These are phyloP conservation scores for Aspergillus clavatus DNA, from an alignment of 2,329 filamentous ascomycete genomes.

Conservation along the genomic window DNA sequence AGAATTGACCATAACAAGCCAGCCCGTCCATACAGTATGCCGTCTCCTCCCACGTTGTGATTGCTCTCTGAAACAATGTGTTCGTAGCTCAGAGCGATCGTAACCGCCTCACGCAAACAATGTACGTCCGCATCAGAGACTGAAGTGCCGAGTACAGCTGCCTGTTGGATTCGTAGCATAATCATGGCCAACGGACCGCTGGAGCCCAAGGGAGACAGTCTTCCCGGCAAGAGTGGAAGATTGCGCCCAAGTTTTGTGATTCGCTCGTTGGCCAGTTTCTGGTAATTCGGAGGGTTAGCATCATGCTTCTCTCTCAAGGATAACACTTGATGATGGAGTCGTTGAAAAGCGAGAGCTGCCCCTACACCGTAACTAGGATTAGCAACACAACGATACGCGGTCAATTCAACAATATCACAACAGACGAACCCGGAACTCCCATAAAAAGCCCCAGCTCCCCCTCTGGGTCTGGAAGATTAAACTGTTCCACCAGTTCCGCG, in stretches of 20 bases:
- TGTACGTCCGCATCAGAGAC: slow-evolving; percentile 26
- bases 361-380: slow-evolving; percentile 20
- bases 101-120: slow-evolving; percentile 25
- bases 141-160: slow-evolving; percentile 14
- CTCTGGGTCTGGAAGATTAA: slow-evolving; percentile 20
- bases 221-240: slow-evolving; percentile 22
- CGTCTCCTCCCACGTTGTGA: slow-evolving; percentile 33
- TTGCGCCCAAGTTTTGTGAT: slow-evolving; percentile 23
- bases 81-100: slow-evolving; percentile 27
- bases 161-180: slow-evolving; percentile 16
- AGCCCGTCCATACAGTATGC: slow-evolving; percentile 36
- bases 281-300: slow-evolving; percentile 20
- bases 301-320: slow-evolving; percentile 16
- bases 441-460: slow-evolving; percentile 27
- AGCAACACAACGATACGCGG: background rate
- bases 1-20: slow-evolving; percentile 36
- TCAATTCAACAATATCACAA: background rate
- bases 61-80: slow-evolving; percentile 22
- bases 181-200: slow-evolving; percentile 24
- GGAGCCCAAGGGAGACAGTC: slow-evolving; percentile 33
- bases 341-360: slow-evolving; percentile 34
- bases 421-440: slow-evolving; percentile 28
- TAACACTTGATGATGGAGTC: slow-evolving; percentile 33
- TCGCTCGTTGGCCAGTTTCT: slow-evolving; percentile 24
- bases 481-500: slow-evolving; percentile 22